phyloP scores from a whole-genome alignment of 1,284 basidiomycete genomes.

The Violaceomyces palustris region DNA sequence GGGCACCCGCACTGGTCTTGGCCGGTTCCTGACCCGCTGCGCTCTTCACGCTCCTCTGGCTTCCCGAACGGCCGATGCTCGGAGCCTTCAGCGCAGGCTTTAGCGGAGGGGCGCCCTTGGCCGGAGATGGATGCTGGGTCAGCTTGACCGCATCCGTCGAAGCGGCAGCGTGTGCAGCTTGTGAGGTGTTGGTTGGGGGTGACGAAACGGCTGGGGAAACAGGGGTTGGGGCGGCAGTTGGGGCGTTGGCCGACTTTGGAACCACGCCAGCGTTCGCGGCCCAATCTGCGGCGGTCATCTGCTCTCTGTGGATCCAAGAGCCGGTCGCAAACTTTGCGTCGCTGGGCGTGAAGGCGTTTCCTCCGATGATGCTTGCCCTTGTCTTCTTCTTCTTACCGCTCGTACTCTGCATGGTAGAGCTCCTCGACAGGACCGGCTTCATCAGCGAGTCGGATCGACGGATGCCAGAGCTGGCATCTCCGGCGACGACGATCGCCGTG shows the following conservation, averaged over 20 bases:
- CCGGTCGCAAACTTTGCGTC: slow-evolving; percentile 33
- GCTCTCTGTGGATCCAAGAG: slow-evolving; percentile 31
- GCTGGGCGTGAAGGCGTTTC: slow-evolving; percentile 27
- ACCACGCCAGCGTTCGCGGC: slow-evolving; percentile 40
- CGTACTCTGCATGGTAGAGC: slow-evolving; percentile 23
- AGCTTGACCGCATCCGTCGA: too few species aligned
- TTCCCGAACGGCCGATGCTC: slow-evolving; percentile 19
- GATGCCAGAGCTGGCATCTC: slow-evolving; percentile 22
- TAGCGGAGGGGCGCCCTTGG: slow-evolving; percentile 32
- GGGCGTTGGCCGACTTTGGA: slow-evolving; percentile 21
- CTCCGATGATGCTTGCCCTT: slow-evolving; percentile 13
- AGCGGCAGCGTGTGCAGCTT: too few species aligned
- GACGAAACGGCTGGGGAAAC: too few species aligned
- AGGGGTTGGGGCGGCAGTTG: too few species aligned
- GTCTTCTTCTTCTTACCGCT: slow-evolving; percentile 40
- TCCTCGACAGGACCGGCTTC: slow-evolving; percentile 19
- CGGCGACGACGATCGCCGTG: slow-evolving; percentile 13
- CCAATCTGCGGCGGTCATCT: slow-evolving; percentile 33
- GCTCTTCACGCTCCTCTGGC: slow-evolving; percentile 12
- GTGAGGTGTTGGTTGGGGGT: too few species aligned
- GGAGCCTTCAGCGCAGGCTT: slow-evolving; percentile 43
- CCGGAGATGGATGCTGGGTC: too few species aligned
- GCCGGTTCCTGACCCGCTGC: too few species aligned
- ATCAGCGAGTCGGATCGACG: slow-evolving; percentile 4
- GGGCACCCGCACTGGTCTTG: too few species aligned